These are phyloP conservation scores for Podaxis sp. DNA, from an alignment of 768 basidiomycete species.

Conservation along the genomic window DNA sequence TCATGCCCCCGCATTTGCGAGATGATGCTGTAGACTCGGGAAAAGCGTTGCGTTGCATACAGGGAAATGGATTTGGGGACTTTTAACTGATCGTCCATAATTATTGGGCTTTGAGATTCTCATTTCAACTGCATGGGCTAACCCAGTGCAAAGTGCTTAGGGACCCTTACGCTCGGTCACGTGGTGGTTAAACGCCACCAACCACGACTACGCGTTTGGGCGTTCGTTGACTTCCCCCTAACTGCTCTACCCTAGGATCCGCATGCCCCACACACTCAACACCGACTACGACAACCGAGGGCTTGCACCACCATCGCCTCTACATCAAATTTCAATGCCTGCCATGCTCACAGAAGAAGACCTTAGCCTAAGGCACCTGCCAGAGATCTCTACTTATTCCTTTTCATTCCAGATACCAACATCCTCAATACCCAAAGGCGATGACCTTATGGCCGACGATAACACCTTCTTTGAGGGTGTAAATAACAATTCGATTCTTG, in stretches of 20 bases:
- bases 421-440: constrained; percentile 27
- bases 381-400: constrained; percentile 48
- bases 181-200: not conserved
- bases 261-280: not conserved
- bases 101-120: not conserved
- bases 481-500: constrained; percentile 27
- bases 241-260: not conserved
- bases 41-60: not conserved
- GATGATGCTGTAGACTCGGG: too few species aligned
- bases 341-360: constrained; percentile 27
- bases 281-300: not conserved
- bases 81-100: not conserved
- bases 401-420: constrained; percentile 56
- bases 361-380: constrained; percentile 49
- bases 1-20: too few species aligned
- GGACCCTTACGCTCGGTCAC: not conserved
- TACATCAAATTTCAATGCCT: not conserved
- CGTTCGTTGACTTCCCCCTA: not conserved
- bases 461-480: constrained; percentile 41
- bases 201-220: not conserved
- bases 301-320: not conserved
- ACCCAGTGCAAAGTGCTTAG: too few species aligned
- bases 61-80: not conserved
- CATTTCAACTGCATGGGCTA: too few species aligned
- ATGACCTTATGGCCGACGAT: constrained; percentile 49